Base-by-base conservation (phyloP, 257 asterid species). In the Ophiorrhiza pumila region DNA sequence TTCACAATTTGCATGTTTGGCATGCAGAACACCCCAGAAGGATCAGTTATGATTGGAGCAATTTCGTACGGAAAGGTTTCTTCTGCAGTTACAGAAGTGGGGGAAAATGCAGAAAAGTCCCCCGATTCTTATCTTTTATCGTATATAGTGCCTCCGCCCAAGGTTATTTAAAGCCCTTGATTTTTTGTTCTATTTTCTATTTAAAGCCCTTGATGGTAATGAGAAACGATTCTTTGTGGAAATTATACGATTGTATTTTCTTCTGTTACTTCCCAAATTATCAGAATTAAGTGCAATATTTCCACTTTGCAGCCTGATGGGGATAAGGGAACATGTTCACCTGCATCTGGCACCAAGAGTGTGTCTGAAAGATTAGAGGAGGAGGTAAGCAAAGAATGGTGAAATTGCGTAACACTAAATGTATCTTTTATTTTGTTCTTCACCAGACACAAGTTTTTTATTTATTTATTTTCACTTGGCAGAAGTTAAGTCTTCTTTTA, bases 21-120 rank as follows among this genome's bases (percentile, higher is more conserved):
- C 76, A 69, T 81, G 86, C 93, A 94, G 99, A 90, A 87, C 78
- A 63, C 82, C 79, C 83, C 87, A 35, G 86, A 82, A 35, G 99
- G 99, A 78, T 87, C 97, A 67, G 96, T 91, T 43, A 81, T 94
- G 83, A 79, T 84, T 79, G 99, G 99, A 74, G 67, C 86, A 61
- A 86, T 94, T 78, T 90, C 98, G 27, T 91, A 90, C 42, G 98
- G 97, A 71, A 89, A 85, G 84, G 85, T 87, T 76, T 85, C 91
- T 27, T 83, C 77, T 65, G 87, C 84, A 60, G 85, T 78, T 75
- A 77, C 83, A 47, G 85, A 85, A 70, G 86, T 79, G n/a, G 95
- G 79, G 62, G 84, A 82, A 77, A 87, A 74, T 80, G 88, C 92
- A 9, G 87, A 81, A 79, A 90, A 87, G 79, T 85, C 82, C 69